These are phyloP conservation scores for Kazachstania kunashirensis DNA, from an alignment of 805 yeast species.

Conservation along the genomic window DNA sequence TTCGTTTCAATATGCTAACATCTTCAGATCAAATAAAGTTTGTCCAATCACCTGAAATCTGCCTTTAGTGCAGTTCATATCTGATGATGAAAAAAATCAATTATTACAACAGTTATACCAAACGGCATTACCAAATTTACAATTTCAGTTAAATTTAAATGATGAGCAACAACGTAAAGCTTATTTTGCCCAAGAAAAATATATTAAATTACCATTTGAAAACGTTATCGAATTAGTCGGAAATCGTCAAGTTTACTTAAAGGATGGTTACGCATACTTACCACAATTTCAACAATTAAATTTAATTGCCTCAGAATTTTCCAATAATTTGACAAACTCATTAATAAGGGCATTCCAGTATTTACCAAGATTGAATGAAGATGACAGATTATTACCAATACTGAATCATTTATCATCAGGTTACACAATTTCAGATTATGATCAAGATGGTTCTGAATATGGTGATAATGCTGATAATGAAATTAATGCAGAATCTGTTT, in stretches of 20 bases:
- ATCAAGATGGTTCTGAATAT: slow-evolving; percentile 28
- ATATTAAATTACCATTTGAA: slow-evolving; percentile 82
- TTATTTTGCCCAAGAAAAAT: slow-evolving; percentile 50
- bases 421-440: slow-evolving; percentile 47
- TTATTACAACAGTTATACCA: slow-evolving; percentile 42
- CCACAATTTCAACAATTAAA: slow-evolving; percentile 74
- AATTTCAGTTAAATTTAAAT: slow-evolving; percentile 30
- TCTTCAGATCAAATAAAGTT: slow-evolving; percentile 61
- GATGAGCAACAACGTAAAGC: slow-evolving; percentile 38
- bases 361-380: slow-evolving; percentile 81
- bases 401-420: slow-evolving; percentile 69
- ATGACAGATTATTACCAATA: slow-evolving; percentile 78
- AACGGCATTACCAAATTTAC: slow-evolving; percentile 39
- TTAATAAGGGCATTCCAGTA: slow-evolving; percentile 64
- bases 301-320: slow-evolving; percentile 60
- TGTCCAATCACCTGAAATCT: slow-evolving; percentile 53
- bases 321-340: slow-evolving; percentile 39
- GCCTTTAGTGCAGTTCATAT: slow-evolving; percentile 57
- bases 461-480: slow-evolving; percentile 33
- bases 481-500: slow-evolving; percentile 54
- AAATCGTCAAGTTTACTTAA: slow-evolving; percentile 57
- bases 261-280: slow-evolving; percentile 69
- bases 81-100: slow-evolving; percentile 47
- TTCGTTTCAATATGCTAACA: slow-evolving; percentile 59
- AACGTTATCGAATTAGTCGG: slow-evolving; percentile 70